Base-by-base conservation (phyloP, 1,284 basidiomycete species). In the Ustilago hordei region DNA sequence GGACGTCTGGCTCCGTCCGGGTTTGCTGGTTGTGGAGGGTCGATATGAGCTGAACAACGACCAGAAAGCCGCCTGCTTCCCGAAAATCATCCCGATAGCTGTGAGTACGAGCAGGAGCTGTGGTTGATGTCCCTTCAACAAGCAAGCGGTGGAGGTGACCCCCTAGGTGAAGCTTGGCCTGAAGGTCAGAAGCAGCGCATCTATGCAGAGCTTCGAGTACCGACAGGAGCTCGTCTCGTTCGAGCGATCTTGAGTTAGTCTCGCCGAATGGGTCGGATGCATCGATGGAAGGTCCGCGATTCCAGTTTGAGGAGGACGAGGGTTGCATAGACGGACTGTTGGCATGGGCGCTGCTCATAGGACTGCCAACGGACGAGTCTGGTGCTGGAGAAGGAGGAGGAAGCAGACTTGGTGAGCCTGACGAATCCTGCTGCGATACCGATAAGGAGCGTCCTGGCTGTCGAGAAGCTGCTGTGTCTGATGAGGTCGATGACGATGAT, bases 41-140 rank as follows among this genome's bases (percentile, higher is more conserved):
- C 5, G 76, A 77, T 9, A 84, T 73, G n/a, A 84, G 66, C 55
- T 82, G 80, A 8, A 82, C 55, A 6, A 84, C 68, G 35, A 78
- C 78, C 13, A 84, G 63, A 31, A 83, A 84, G 19, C 83, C 83
- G 31, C 83, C 83, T 9, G 66, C 58, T 23, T 78, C 63, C 19
- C 81, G 72, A 60, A 84, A 84, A 8, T 66, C 70, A 11, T 79
- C 79, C 8, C 74, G 69, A 32, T 75, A 67, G 38, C 55, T 54
- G 32, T 69, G 61, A 9, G 55, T 45, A 15, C 53, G 60, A 63
- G 64, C 64, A 4, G 64, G 56, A 4, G 60, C 52, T 12, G 64
- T 53, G 7, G 23, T 39, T 2, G 64, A 69, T 1, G 55, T 63
- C 17, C 64, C 59, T 41, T 81, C 79, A 19, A 73, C 54, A 2